Evolutionary conservation across 1,284 basidiomycete species (phyloP), one percentile per base, ranked within the genome.

Genomic region (Lignosus rhinocerotis): DNA sequence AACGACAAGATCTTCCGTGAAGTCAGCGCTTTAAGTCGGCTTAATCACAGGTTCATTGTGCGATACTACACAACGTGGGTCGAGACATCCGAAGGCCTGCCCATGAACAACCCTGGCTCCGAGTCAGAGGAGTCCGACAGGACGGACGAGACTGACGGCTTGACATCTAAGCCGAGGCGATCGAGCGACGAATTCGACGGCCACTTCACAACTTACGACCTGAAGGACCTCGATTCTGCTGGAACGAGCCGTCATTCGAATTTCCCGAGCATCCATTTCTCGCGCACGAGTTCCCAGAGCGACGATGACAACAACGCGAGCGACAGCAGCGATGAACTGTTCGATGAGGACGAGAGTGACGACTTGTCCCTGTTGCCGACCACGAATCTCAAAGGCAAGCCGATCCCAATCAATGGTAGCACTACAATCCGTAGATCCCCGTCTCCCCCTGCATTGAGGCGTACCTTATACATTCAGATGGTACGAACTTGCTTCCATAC

Each of bases 1-100:
- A 90, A 88, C 60, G 93, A 96, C 69, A 93, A 90, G 72, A 95
- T 97, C 56, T 90, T 94, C 69, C 85, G 96, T 10, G 95, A 98
- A 73, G 94, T 98, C 52, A 93, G 93, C 63, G 92, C 93, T 0
- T 78, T 98, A 17, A 94, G 92, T 62, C 80, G 90, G 39, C 83
- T 97, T 19, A 92, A 89, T 48, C 94, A 98, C 72, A 87, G 90
- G 11, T 92, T 91, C 74, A 93, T 98, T 62, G 95, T 97, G 17
- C 86, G 95, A 43, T 98, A 96, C 69, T 92, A 87, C 70, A 91
- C 89, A 2, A 90, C 90, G 6, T 93, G 91, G 91, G 79, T 93
- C 19, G 91, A 93, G 70, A 83, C 80, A 0, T 77, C 81, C 2
- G 85, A 88, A 56, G 72, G 78, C 6, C 67, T 73, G 2, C 80